A percentile compares a stretch with the other conserved stretches of the same genome.
Conservation (phyloP, 306 rosid genomes). For the Dicorynia guianensis region DNA sequence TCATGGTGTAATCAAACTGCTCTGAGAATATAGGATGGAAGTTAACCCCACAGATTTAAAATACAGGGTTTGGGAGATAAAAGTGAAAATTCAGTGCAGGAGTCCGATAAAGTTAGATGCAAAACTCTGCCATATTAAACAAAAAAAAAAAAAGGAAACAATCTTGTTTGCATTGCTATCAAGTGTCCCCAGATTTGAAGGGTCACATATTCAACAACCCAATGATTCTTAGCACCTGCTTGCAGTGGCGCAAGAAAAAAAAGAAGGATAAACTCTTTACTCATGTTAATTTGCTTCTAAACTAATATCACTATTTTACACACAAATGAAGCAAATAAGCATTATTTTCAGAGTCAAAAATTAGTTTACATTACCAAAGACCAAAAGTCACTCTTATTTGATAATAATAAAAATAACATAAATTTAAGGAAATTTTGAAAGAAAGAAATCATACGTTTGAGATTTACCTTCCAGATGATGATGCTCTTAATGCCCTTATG, state of each 20-base stretch:
- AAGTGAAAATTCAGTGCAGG: neutral
- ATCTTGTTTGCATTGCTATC: slow-evolving; percentile 3
- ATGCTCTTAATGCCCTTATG: slow-evolving; percentile 91
- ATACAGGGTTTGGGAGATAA: slow-evolving; percentile 13
- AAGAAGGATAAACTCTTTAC: slow-evolving; percentile 9
- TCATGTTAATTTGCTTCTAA: no score
- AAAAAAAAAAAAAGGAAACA: neutral
- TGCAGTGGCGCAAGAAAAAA: slow-evolving; percentile 5
- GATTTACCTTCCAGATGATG: slow-evolving; percentile 97
- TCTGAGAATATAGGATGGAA: slow-evolving; percentile 19
- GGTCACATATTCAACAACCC: slow-evolving; percentile 25
- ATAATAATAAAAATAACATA: slow-evolving; percentile 23
- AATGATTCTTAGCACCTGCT: slow-evolving; percentile 31
- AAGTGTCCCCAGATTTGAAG: slow-evolving; percentile 32
- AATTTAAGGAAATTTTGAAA: neutral
- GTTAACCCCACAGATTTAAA: slow-evolving; percentile 21
- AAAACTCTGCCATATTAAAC: neutral
- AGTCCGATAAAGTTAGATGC: neutral
- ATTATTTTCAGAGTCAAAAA: neutral
- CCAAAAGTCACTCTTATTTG: slow-evolving; percentile 7
- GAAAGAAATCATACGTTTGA: slow-evolving; percentile 33
- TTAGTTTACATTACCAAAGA: slow-evolving; percentile 6
- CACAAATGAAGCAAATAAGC: slow-evolving; percentile 4
- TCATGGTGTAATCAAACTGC: slow-evolving; percentile 29
- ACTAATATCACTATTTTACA: no score